These are phyloP conservation scores for Sequoiadendron giganteum DNA, from an alignment of 75 land plant species.

Conservation along the genomic window DNA sequence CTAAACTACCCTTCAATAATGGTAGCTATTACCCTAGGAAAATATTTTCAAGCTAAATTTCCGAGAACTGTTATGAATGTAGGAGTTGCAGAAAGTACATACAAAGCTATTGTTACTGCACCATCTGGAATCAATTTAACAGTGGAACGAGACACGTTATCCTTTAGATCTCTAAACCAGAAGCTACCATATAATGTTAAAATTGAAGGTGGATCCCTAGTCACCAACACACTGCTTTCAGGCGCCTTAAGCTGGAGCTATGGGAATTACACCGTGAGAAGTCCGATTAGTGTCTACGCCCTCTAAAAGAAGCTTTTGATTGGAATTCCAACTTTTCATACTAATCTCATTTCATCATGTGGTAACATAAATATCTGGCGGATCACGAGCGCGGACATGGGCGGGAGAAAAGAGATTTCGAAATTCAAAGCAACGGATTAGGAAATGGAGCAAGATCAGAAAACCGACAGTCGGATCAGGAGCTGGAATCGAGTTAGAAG, in stretches of 20 bases:
- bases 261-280: constrained; percentile 54
- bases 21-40: too few species aligned
- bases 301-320: too few species aligned
- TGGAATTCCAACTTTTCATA: too few species aligned
- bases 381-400: too few species aligned
- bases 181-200: constrained; percentile 58
- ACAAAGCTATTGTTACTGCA: constrained; percentile 36
- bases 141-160: constrained; percentile 43
- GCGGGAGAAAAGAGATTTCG: too few species aligned
- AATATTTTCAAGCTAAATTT: not conserved
- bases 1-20: too few species aligned
- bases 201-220: not conserved
- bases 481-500: too few species aligned
- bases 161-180: constrained; percentile 40
- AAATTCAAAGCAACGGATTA: too few species aligned
- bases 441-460: too few species aligned
- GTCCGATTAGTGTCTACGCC: constrained; percentile 26
- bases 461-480: too few species aligned
- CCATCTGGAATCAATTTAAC: constrained; percentile 33
- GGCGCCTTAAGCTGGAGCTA: constrained; percentile 53
- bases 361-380: too few species aligned
- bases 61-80: constrained; percentile 76
- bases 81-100: constrained; percentile 46
- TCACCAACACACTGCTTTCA: not conserved
- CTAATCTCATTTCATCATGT: too few species aligned